phyloP scores from a whole-genome alignment of 2,329 filamentous ascomycete species.

The Ramularia endophylla region DNA sequence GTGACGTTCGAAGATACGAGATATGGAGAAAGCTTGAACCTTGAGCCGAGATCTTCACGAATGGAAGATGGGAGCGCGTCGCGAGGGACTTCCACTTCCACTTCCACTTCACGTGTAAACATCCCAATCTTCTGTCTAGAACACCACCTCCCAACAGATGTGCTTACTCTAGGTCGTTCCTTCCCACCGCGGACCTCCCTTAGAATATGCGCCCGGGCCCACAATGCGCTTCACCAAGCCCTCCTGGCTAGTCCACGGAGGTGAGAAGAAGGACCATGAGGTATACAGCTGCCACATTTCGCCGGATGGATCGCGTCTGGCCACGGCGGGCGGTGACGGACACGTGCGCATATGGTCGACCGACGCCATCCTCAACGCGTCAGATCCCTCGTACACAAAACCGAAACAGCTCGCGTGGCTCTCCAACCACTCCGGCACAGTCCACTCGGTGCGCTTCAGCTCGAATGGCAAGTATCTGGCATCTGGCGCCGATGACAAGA shows the following conservation, averaged over 20 bases:
- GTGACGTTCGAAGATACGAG: not conserved
- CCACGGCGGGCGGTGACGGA: slow-evolving; percentile 93
- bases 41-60: not conserved
- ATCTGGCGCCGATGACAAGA: slow-evolving; percentile 96
- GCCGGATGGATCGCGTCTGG: slow-evolving; percentile 83
- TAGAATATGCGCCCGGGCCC: slow-evolving; percentile 4
- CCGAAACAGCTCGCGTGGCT: slow-evolving; percentile 95
- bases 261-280: slow-evolving; percentile 97
- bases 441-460: slow-evolving; percentile 95
- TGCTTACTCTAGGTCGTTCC: no score
- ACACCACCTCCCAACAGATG: no score
- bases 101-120: no score
- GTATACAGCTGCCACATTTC: slow-evolving; percentile 98
- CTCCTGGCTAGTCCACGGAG: slow-evolving; percentile 90
- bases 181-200: not conserved
- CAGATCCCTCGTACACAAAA: slow-evolving; percentile 63
- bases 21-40: no score
- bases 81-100: no score
- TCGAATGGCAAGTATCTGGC: slow-evolving; percentile 92
- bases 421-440: slow-evolving; percentile 96
- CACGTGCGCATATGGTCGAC: slow-evolving; percentile 98
- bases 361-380: slow-evolving; percentile 80
- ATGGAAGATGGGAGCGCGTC: no score
- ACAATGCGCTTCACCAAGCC: slow-evolving; percentile 74
- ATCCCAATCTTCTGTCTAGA: no score